Conservation (phyloP, 108 stramenopile species). For the Nannochloropsis salina region DNA sequence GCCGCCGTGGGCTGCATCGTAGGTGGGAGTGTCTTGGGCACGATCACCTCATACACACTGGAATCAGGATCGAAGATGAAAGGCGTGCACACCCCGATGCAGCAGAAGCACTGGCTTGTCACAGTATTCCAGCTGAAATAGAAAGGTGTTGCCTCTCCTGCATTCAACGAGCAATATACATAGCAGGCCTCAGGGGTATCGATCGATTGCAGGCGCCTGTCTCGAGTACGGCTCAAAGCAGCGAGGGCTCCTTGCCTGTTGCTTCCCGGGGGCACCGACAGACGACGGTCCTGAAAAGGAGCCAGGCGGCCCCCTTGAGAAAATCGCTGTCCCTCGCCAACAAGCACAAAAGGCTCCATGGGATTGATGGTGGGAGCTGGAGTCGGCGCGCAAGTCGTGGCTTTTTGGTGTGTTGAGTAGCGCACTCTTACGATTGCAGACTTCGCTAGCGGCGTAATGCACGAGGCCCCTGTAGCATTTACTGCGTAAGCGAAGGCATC, state of each 20-base stretch:
- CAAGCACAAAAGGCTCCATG: background rate
- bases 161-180: background rate
- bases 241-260: background rate
- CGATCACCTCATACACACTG: too few relatives aligned
- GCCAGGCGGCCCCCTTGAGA: background rate
- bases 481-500: background rate
- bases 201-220: too few relatives aligned
- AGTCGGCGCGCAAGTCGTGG: background rate
- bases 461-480: background rate
- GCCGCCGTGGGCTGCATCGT: too few relatives aligned
- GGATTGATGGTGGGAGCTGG: background rate
- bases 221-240: too few relatives aligned
- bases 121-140: background rate
- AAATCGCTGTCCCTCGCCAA: background rate
- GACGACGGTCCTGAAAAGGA: background rate
- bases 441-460: too few relatives aligned
- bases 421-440: background rate
- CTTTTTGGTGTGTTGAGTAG: background rate
- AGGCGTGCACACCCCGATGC: background rate
- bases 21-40: too few relatives aligned
- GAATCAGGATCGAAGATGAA: background rate
- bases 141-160: background rate
- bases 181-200: background rate
- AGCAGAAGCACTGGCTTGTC: background rate
- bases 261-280: background rate